A percentile compares a stretch with the other conserved stretches of the same genome.
Conservation (phyloP, 129 eudicot genomes). For the Glebionis coronaria region DNA sequence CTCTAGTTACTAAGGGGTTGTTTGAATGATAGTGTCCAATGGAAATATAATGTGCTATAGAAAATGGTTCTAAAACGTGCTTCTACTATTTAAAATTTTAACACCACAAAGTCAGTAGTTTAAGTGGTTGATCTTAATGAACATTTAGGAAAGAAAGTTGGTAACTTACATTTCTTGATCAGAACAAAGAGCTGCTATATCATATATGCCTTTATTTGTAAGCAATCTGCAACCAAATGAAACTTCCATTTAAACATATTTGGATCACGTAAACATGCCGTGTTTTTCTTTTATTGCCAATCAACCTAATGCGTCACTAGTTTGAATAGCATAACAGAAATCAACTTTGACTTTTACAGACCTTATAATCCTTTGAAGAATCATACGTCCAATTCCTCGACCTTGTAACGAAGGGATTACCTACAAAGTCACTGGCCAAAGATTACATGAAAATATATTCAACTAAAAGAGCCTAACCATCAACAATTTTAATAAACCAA, state of each 20-base stretch:
- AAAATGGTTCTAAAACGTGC: no score
- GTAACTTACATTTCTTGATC: slow-evolving; percentile 54
- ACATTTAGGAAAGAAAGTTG: not conserved
- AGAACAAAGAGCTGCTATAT: slow-evolving; percentile 80
- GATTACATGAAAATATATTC: slow-evolving; percentile 14
- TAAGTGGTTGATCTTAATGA: no score
- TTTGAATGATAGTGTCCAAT: no score
- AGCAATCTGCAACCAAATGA: slow-evolving; percentile 60
- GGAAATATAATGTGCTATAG: no score
- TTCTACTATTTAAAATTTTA: no score
- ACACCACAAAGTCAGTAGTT: no score
- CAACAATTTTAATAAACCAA: not conserved
- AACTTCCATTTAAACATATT: not conserved
- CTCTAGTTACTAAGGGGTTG: not conserved
- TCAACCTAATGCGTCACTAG: not conserved
- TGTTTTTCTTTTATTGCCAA: not conserved
- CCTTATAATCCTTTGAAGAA: slow-evolving; percentile 69
- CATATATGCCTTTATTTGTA: slow-evolving; percentile 76
- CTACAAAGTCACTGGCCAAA: slow-evolving; percentile 46
- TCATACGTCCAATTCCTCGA: slow-evolving; percentile 75
- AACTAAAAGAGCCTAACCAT: not conserved
- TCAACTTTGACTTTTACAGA: slow-evolving; percentile 19
- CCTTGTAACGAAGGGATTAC: slow-evolving; percentile 69
- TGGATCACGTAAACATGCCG: not conserved
- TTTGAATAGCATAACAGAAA: not conserved